phyloP scores from a whole-genome alignment of 345 rosid species.

The Bruguiera gymnorhiza region DNA sequence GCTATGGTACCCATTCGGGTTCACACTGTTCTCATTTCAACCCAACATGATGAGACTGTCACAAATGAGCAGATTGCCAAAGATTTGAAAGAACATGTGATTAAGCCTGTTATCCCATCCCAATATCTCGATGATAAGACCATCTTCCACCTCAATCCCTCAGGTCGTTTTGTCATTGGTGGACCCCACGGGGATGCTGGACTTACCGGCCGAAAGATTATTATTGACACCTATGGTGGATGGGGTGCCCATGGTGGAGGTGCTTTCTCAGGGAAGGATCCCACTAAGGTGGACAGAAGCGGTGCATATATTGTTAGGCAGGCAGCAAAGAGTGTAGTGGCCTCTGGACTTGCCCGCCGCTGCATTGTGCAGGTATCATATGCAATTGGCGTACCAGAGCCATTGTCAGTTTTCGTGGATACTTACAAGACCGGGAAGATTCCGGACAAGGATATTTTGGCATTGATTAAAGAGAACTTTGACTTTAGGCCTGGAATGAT shows the following conservation, averaged over 20 bases:
- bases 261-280: constrained; percentile 65
- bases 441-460: constrained; percentile 34
- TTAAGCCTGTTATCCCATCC: constrained; percentile 69
- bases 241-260: constrained; percentile 67
- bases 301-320: constrained; percentile 80
- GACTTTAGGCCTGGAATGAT: constrained; percentile 86
- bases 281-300: constrained; percentile 75
- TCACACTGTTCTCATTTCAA: constrained; percentile 75
- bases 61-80: constrained; percentile 63
- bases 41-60: constrained; percentile 75
- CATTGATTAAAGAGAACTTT: constrained; percentile 50
- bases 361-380: constrained; percentile 76
- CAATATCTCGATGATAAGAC: constrained; percentile 69
- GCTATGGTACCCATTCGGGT: constrained; percentile 70
- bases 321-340: constrained; percentile 83
- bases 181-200: constrained; percentile 90
- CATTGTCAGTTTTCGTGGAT: constrained; percentile 60
- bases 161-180: constrained; percentile 77
- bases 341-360: constrained; percentile 70
- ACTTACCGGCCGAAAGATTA: constrained; percentile 76
- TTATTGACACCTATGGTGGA: constrained; percentile 62
- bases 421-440: constrained; percentile 36
- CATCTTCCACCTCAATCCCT: constrained; percentile 76
- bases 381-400: constrained; percentile 67
- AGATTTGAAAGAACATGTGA: constrained; percentile 67